Base-by-base conservation (phyloP, 2,329 filamentous ascomycete species). In the Cordyceps cicadae region DNA sequence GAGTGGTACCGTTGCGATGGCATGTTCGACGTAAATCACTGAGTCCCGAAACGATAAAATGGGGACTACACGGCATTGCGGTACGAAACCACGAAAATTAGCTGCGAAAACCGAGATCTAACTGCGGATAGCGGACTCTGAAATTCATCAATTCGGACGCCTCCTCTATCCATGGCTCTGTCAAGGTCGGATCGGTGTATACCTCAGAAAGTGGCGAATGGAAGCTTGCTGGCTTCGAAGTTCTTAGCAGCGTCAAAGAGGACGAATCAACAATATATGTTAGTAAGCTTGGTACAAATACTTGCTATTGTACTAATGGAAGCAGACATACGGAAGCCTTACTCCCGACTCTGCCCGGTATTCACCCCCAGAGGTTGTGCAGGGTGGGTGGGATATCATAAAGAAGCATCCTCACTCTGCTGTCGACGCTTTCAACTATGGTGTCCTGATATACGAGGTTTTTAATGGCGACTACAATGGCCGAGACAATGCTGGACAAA, bases 81-180 rank as follows among this genome's bases (percentile, higher is more conserved):
- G 89, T 92, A 81, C 50, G 79, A 62, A 17, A 15, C 5, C 1
- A 41, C 8, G n/a, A 50, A 11, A 19, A 56, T n/a, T 8, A 5
- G 41, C 32, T 24, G 32, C 50, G 7, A 7, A 6, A 49, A 21
- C 37, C 7, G 29, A 15, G 1, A 11, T 50, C 57, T 60, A 53
- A 62, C 37, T 41, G 9, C 21, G 9, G n/a, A 2, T 65, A 92
- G 86, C 89, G 91, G 71, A 97, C 94, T 0, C 76, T 97, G 66
- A 96, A 94, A 69, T 99, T 99, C 70, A 90, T 99, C 72, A 99
- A 99, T 69, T 87, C 89, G 53, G 94, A 99, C 66, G 94, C 92
- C 3, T 82, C 88, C 2, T 97, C 92, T 0, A 89, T 99, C 56
- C 94, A 99, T 69, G 94, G 92, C 54, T 90, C 85, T 68, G 79